Evolutionary conservation across 208 protist species (phyloP).

Genomic region (Lotmaria passim): DNA sequence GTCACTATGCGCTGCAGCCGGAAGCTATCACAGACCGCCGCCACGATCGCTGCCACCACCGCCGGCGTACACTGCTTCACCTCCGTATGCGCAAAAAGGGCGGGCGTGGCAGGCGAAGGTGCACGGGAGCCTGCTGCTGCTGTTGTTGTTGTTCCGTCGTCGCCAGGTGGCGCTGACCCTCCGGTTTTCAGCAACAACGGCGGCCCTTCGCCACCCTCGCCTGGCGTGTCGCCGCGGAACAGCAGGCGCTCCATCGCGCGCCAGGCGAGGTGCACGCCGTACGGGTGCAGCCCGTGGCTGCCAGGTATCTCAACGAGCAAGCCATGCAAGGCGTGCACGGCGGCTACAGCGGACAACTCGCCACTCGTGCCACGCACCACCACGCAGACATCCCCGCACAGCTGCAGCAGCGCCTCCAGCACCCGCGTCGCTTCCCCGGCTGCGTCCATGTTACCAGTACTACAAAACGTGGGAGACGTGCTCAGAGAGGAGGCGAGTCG

Average conservation of each 20-base stretch:
- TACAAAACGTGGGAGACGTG: neutral
- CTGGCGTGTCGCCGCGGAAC: slow-evolving; percentile 22
- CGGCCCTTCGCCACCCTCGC: neutral
- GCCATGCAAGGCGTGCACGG: slow-evolving; percentile 62
- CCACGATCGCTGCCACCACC: slow-evolving; percentile 52
- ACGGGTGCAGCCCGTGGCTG: slow-evolving; percentile 18
- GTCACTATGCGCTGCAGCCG: slow-evolving; percentile 34
- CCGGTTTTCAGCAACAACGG: neutral
- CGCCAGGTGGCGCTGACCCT: too few species aligned
- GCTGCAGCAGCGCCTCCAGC: slow-evolving; percentile 44
- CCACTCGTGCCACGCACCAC: slow-evolving; percentile 53
- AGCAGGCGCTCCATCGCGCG: slow-evolving; percentile 48
- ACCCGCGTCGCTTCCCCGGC: slow-evolving; percentile 21
- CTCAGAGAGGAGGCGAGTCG: neutral
- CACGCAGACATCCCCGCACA: slow-evolving; percentile 51
- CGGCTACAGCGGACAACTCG: slow-evolving; percentile 53
- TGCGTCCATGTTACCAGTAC: neutral
- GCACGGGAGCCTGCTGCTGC: neutral
- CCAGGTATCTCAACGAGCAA: slow-evolving; percentile 52
- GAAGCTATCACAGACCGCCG: slow-evolving; percentile 61
- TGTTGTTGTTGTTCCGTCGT: too few species aligned
- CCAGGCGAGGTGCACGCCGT: slow-evolving; percentile 48
- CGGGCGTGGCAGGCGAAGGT: neutral
- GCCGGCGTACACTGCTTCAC: slow-evolving; percentile 54
- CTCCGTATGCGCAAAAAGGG: slow-evolving; percentile 31